Percentiles rank a stretch among this genome's conserved stretches.
Conservation (phyloP, 192 early-diverging fungal genomes). For the Umbelopsis vinacea region DNA sequence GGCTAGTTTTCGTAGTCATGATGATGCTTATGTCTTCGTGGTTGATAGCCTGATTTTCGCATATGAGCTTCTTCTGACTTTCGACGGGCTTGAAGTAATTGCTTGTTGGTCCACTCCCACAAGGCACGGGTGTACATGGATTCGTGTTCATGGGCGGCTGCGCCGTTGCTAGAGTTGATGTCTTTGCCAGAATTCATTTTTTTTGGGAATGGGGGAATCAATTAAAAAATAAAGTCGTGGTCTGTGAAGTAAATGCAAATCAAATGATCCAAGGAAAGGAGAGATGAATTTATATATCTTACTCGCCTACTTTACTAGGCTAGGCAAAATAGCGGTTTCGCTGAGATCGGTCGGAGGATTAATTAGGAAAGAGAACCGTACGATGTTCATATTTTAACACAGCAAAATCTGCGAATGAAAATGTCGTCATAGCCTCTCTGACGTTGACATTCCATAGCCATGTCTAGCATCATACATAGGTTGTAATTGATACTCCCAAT, state of each 20-base stretch:
- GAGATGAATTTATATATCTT: not conserved
- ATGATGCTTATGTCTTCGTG: not conserved
- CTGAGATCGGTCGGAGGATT: constrained; percentile 13
- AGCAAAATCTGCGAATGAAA: too few species aligned
- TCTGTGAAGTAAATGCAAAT: too few species aligned
- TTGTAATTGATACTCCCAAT: too few species aligned
- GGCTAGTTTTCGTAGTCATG: not conserved
- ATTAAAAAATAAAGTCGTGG: not conserved
- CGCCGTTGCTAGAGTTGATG: not conserved
- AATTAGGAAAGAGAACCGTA: not conserved
- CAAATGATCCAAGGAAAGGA: not conserved
- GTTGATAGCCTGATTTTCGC: not conserved
- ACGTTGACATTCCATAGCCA: too few species aligned
- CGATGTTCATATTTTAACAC: not conserved
- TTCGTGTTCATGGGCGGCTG: not conserved
- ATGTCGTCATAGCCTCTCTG: too few species aligned
- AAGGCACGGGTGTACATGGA: not conserved
- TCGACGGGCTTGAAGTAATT: not conserved
- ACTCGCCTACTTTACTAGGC: too few species aligned
- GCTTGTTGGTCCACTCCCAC: constrained; percentile 11
- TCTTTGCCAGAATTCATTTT: not conserved
- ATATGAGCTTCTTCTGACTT: not conserved
- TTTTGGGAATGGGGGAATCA: not conserved
- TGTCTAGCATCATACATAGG: too few species aligned
- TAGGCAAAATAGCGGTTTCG: not conserved